phyloP scores from a whole-genome alignment of 768 basidiomycete genomes.

The Boletus sp. region DNA sequence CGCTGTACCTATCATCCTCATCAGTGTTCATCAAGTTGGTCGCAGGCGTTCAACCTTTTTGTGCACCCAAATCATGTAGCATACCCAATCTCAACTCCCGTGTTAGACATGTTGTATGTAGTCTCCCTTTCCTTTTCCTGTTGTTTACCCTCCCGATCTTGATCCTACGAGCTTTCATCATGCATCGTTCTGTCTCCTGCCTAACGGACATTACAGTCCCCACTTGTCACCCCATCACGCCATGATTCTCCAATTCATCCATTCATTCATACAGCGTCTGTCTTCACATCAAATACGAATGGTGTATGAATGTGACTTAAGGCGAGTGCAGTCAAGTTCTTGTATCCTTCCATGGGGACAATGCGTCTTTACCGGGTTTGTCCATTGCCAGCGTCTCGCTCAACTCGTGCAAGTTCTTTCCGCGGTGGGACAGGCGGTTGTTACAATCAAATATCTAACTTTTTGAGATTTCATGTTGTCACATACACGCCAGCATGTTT shows the following conservation, averaged over 20 bases:
- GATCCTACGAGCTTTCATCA: background rate
- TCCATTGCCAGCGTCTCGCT: conserved; percentile 29
- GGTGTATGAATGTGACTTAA: background rate
- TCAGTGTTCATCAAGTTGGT: conserved; percentile 5
- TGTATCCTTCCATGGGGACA: conserved; percentile 22
- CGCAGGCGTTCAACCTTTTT: conserved; percentile 7
- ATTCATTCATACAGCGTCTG: background rate
- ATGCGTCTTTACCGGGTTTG: conserved; percentile 14
- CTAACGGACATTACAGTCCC: background rate
- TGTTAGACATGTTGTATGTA: conserved; percentile 16
- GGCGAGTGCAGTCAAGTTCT: background rate
- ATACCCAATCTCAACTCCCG: conserved; percentile 9
- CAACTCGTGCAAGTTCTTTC: conserved; percentile 30
- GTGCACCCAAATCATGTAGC: conserved; percentile 23
- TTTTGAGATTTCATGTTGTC: no score
- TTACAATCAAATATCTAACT: no score
- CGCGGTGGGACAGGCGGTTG: background rate
- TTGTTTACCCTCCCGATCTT: background rate
- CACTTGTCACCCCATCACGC: background rate
- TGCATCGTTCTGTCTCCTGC: background rate
- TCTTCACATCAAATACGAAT: background rate
- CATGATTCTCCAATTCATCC: background rate
- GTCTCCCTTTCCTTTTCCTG: background rate
- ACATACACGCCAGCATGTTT: no score
- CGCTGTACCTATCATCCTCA: background rate